phyloP scores from a whole-genome alignment of 2,329 filamentous ascomycete species.

The Aureobasidium sp. region DNA sequence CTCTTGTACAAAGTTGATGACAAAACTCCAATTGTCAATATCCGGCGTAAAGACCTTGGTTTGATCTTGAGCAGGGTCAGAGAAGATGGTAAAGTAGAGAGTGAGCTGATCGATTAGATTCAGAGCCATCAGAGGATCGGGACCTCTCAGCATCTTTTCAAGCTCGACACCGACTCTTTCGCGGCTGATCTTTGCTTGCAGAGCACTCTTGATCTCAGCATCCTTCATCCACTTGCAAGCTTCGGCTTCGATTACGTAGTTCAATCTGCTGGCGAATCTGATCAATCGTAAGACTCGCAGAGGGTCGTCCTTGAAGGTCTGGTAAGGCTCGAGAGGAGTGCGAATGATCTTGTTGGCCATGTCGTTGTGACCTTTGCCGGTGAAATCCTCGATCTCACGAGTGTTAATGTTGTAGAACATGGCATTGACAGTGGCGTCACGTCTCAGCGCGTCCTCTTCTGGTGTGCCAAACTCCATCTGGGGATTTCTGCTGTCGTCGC shows the following conservation, averaged over 20 bases:
- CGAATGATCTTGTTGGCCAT: conserved; percentile 65
- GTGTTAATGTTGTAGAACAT: conserved; percentile 92
- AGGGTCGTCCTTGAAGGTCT: conserved; percentile 93
- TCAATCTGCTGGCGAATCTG: conserved; percentile 77
- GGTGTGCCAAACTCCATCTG: conserved; percentile 90
- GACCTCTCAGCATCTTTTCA: conserved; percentile 83
- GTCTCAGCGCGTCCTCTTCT: conserved; percentile 76
- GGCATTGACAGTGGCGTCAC: conserved; percentile 91
- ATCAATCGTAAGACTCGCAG: conserved; percentile 79
- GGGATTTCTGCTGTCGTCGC: conserved; percentile 81
- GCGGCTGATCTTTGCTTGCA: conserved; percentile 84
- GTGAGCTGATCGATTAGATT: conserved; percentile 56
- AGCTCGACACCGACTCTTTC: conserved; percentile 82
- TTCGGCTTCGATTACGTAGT: conserved; percentile 65
- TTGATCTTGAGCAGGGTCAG: conserved; percentile 48
- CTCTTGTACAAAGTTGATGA: conserved; percentile 55
- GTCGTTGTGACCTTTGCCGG: conserved; percentile 62
- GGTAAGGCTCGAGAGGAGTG: conserved; percentile 77
- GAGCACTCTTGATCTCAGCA: conserved; percentile 63
- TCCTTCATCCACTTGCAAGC: conserved; percentile 70
- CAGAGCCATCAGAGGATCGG: conserved; percentile 54
- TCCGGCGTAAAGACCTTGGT: conserved; percentile 47
- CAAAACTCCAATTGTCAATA: conserved; percentile 50
- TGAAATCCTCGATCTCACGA: conserved; percentile 74
- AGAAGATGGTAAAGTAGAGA: conserved; percentile 67